Evolutionary conservation across 1,284 basidiomycete genomes (phyloP), one percentile per base, ranked within the genome.

Genomic region (Stygiomarasmius scandens): DNA sequence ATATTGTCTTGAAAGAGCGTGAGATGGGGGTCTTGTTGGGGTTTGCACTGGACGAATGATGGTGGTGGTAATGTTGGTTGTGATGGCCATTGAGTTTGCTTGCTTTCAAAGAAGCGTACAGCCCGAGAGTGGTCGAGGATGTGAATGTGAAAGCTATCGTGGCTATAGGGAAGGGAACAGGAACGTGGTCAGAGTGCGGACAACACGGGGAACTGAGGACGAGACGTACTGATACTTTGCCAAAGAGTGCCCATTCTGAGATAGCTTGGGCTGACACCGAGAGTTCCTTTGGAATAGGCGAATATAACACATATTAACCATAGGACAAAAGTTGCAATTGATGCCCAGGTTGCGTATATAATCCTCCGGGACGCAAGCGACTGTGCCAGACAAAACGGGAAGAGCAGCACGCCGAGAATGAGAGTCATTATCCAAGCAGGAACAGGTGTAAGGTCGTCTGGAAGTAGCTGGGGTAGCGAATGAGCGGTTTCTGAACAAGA

Each of bases 131-230:
- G 58, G 81, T 80, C 8, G 82, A 74, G 0, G 88, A 84, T 16
- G 84, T 78, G 64, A 89, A 90, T 12, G 84, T 75, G 64, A 90
- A 90, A 5, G 83, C 80, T 27, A 78, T 79, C 2, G 75, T 75
- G 41, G 76, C 86, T 84, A 62, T 60, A 60, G 9, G 22, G 29
- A 54, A 54, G 12, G 29, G 29, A 32, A 32, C 8, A 58, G 27
- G 29, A 41, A 44, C 62, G 6, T 63, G 46, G 11, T 36, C 8
- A 41, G n/a, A 12, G 16, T 16, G 38, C 6, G 38, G 11, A 41
- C 5, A 19, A 19, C 9, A 58, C 25, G 55, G 1, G 20, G 1
- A 52, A 46, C 24, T 10, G 20, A 27, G 14, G n/a, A 45, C 52
- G 52, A 48, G 41, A 82, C 85, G 59, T 62, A 90, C 89, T 80